phyloP scores from a whole-genome alignment of 2,329 filamentous ascomycete species.

The Plenodomus lindquistii region DNA sequence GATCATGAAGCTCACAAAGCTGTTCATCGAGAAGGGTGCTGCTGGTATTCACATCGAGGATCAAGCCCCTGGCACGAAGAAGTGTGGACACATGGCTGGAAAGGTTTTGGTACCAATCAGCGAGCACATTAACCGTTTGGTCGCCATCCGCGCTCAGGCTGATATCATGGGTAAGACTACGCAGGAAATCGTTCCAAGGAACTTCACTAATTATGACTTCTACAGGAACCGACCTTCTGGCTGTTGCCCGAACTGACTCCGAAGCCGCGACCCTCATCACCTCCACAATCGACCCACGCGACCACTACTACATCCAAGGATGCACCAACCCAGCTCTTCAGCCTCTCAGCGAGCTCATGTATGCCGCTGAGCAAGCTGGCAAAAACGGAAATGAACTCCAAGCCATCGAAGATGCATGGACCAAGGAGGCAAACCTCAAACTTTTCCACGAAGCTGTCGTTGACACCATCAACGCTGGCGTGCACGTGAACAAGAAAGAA shows the following conservation, averaged over 20 bases:
- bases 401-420: slow-evolving; percentile 90
- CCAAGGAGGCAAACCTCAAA: slow-evolving; percentile 74
- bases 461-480: slow-evolving; percentile 74
- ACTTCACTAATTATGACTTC: background rate
- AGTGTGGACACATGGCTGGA: slow-evolving; percentile 99
- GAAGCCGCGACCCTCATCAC: slow-evolving; percentile 98
- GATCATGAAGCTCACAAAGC: slow-evolving; percentile 98
- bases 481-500: slow-evolving; percentile 68
- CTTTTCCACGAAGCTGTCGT: slow-evolving; percentile 89
- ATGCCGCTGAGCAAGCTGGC: slow-evolving; percentile 78
- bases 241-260: slow-evolving; percentile 92
- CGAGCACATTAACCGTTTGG: slow-evolving; percentile 97
- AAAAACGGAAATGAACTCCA: slow-evolving; percentile 82
- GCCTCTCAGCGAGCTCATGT: slow-evolving; percentile 89
- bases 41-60: slow-evolving; percentile 99
- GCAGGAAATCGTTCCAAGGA: too few species aligned
- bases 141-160: slow-evolving; percentile 94
- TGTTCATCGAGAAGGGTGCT: slow-evolving; percentile 94
- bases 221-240: slow-evolving; percentile 77
- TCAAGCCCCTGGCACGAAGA: slow-evolving; percentile 97
- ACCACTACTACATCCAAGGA: slow-evolving; percentile 92
- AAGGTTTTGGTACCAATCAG: slow-evolving; percentile 96
- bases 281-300: slow-evolving; percentile 91
- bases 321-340: slow-evolving; percentile 82
- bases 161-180: slow-evolving; percentile 84